Evolutionary conservation across 2,329 filamentous ascomycete species (phyloP).

Genomic region (Pseudomassariella vexata): DNA sequence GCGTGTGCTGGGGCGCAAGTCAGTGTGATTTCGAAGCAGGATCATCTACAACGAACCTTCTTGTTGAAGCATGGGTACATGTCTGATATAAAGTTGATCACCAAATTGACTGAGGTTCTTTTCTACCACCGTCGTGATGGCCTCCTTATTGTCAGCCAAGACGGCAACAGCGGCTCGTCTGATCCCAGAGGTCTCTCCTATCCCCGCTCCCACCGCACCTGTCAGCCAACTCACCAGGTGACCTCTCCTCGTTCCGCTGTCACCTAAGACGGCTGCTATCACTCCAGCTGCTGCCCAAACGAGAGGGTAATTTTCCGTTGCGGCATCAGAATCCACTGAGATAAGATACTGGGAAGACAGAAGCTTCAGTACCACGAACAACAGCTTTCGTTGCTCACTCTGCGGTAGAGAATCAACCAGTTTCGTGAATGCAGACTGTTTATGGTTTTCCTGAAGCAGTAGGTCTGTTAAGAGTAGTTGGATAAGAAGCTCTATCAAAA

Average conservation of each 20-base stretch:
- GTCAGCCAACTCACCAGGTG: conserved; percentile 61
- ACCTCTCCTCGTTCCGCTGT: conserved; percentile 41
- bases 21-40: conserved; percentile 10
- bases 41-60: conserved; percentile 55
- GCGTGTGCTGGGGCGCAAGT: conserved; percentile 57
- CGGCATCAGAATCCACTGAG: conserved; percentile 24
- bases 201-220: conserved; percentile 56
- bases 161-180: conserved; percentile 60
- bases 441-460: conserved; percentile 14
- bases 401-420: conserved; percentile 30
- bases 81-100: conserved; percentile 80
- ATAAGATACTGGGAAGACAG: conserved; percentile 41
- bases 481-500: conserved; percentile 33
- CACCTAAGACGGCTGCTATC: conserved; percentile 41
- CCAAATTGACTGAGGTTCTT: conserved; percentile 71
- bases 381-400: conserved; percentile 37
- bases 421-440: conserved; percentile 20
- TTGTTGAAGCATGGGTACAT: conserved; percentile 80
- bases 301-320: conserved; percentile 21
- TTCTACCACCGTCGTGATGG: conserved; percentile 54
- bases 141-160: conserved; percentile 44
- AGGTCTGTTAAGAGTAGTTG: conserved; percentile 19
- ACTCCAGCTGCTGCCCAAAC: conserved; percentile 56
- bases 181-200: conserved; percentile 59
- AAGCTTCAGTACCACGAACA: conserved; percentile 33